Base-by-base conservation (phyloP, 2,329 filamentous ascomycete species). In the Penicillium hesseltinei region DNA sequence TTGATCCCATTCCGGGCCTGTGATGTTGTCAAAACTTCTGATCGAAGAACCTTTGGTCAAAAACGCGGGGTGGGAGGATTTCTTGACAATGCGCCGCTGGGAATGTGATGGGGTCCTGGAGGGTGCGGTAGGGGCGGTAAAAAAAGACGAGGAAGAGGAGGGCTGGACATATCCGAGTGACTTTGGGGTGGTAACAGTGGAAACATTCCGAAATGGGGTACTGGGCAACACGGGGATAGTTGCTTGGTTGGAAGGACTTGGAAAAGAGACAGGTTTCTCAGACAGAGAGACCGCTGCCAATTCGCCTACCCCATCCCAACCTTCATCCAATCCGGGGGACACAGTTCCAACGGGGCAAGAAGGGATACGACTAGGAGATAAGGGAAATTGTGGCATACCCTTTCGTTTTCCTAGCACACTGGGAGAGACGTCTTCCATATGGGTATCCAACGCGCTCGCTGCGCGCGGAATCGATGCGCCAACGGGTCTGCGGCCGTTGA, bases 21-120 rank as follows among this genome's bases (percentile, higher is more conserved):
- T 52, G 65, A 47, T 57, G 59, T 53, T 62, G 68, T 73, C 65
- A 73, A 71, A 72, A 68, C 84, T 89, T 90, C 83, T 78, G 76
- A 75, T 77, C 82, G 90, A 88, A 86, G 92, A 91, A 80, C 87
- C 78, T 78, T 87, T 89, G 64, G 83, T 88, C 68, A 93, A 80
- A 79, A 82, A 92, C 1, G 71, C 67, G 15, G 71, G 73, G 63
- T 65, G 66, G 45, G 61, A 69, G 60, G 63, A 64, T 58, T 63
- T 73, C 70, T 64, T 72, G 61, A 57, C 71, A 69, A 58, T 61
- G 29, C 50, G 50, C 13, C 35, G 29, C 9, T 56, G 51, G 31
- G 55, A 58, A 15, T 29, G 10, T 27, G 54, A 55, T 27, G 52
- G 39, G 4, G 38, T 53, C 54, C 56, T 64, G 19, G 51, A 36